These are phyloP conservation scores for Leishmania guyanensis DNA, from an alignment of 208 protist genomes.

Conservation along the genomic window DNA sequence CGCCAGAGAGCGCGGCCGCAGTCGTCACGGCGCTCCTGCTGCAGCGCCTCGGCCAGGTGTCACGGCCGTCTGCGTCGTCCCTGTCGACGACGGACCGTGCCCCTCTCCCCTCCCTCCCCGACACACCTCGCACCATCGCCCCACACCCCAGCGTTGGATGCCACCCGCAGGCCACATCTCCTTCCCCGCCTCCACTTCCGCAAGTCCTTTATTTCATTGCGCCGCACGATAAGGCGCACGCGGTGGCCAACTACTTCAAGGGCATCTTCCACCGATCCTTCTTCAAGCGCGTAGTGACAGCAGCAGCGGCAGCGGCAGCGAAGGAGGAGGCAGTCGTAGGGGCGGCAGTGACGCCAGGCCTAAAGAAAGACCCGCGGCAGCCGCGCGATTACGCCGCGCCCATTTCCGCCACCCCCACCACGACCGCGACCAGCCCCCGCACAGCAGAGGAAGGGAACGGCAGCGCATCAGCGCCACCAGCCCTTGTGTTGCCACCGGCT, in stretches of 20 bases:
- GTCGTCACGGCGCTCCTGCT: constrained; percentile 51
- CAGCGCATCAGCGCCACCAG: not conserved
- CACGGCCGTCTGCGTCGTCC: not conserved
- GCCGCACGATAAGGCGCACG: constrained; percentile 41
- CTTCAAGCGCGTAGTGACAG: constrained; percentile 25
- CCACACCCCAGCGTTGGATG: not conserved
- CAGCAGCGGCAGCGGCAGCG: not conserved
- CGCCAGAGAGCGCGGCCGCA: constrained; percentile 56
- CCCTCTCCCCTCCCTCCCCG: not conserved
- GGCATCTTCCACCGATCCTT: constrained; percentile 55
- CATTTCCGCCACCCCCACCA: not conserved
- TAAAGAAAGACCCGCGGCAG: not conserved
- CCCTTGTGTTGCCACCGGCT: not conserved
- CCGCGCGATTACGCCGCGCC: not conserved
- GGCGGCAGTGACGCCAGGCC: not conserved
- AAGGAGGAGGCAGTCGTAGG: not conserved
- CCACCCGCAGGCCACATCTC: not conserved
- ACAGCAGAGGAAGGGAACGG: not conserved
- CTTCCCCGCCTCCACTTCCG: not conserved
- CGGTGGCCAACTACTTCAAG: constrained; percentile 59
- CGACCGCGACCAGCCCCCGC: not conserved
- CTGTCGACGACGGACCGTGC: not conserved
- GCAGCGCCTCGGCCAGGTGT: constrained; percentile 21
- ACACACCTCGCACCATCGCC: not conserved
- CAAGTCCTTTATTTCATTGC: constrained; percentile 42